Evolutionary conservation across 306 rosid species (phyloP), one percentile per base, ranked within the genome.

Genomic region (Begonia loranthoides): DNA sequence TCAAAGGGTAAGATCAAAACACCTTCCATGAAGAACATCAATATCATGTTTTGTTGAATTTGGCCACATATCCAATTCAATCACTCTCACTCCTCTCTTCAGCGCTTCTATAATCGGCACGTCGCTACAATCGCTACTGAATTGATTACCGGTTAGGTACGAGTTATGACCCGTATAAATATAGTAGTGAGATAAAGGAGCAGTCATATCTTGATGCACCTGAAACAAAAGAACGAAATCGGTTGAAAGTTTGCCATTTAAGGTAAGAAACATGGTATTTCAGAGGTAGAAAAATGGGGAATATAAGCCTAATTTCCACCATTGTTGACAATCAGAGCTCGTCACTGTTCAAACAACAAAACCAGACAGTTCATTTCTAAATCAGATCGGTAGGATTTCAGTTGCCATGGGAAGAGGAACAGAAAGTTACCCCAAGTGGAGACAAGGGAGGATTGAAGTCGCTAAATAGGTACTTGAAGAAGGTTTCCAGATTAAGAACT

Each of bases 11-110:
- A 40, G 55, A 36, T 10, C 12, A 21, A 45, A 52, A 48, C 56
- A 92, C 99, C 96, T 69, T 60, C 99, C 99, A n/a, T 92, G 99
- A 80, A 83, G 87, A 70, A 92, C 99, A 59, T 92, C 78, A 14
- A 92, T 75, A 49, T 79, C 12, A 46, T 92, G 86, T 67, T 87
- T 87, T 1, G 70, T 12, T 9, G 89, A 66, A 76, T 92, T 86
- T n/a, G 99, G 99, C 99, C 99, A 92, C 36, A 92, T 54, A 66
- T 92, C 99, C 68, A 92, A 72, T 68, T 92, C 99, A 59, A 92
- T 86, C 47, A 92, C 99, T 66, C 96, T 71, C 50, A 92, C 99
- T 46, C 99, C 99, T 71, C 76, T 78, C 70, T 62, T 59, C 59
- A 92, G 65, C 0, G 99, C 96, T 12, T 73, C 47, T 41, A 73